These are phyloP conservation scores for Lycium ferocissimum DNA, from an alignment of 257 asterid species.

Conservation along the genomic window DNA sequence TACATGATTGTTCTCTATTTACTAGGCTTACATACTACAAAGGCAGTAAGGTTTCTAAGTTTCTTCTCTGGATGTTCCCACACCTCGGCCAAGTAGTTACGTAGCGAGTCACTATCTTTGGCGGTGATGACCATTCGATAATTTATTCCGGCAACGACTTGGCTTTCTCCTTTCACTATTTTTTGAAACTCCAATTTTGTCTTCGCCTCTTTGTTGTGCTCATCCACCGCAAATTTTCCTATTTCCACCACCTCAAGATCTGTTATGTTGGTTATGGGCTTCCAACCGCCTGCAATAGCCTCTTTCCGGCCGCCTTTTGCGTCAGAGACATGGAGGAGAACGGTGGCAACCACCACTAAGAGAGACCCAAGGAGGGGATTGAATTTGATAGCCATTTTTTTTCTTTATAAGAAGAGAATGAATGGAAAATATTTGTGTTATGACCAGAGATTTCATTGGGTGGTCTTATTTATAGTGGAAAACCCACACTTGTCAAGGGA, in stretches of 20 bases:
- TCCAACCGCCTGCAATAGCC: conserved; percentile 24
- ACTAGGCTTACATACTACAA: conserved; percentile 4
- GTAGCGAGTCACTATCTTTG: conserved; percentile 21
- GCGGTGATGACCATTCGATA: conserved; percentile 38
- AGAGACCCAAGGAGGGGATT: neutral
- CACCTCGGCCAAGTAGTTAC: conserved; percentile 42
- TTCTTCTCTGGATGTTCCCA: conserved; percentile 28
- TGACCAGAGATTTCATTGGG: neutral
- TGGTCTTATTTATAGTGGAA: neutral
- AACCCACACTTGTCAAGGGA: neutral
- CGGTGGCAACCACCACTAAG: conserved; percentile 12
- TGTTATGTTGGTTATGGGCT: conserved; percentile 33
- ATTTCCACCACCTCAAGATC: conserved; percentile 36
- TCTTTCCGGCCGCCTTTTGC: neutral
- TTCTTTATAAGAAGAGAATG: neutral
- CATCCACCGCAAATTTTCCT: conserved; percentile 47
- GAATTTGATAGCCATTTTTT: conserved; percentile 37
- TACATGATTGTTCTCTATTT: neutral
- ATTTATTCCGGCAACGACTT: conserved; percentile 40
- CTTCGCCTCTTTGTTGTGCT: conserved; percentile 39
- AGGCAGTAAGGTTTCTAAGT: conserved; percentile 40
- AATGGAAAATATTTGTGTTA: neutral
- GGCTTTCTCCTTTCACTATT: conserved; percentile 37
- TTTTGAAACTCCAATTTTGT: conserved; percentile 29
- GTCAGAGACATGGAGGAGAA: conserved; percentile 23